These are phyloP conservation scores for Vachellia pachyceras DNA, from an alignment of 306 rosid species.

Conservation along the genomic window DNA sequence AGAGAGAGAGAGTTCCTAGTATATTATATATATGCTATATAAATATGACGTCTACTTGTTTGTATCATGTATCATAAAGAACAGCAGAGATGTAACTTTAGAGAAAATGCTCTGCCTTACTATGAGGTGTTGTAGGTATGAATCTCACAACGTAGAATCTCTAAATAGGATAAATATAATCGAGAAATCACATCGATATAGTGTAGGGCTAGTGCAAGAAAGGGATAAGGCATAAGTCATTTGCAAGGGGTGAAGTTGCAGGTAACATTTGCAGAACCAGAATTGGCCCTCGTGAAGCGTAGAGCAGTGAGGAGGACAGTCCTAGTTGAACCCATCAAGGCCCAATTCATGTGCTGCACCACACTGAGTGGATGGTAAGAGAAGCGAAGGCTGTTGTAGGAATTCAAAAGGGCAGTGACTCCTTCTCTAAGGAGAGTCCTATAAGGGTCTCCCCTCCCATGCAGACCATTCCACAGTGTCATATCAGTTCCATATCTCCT, in stretches of 20 bases:
- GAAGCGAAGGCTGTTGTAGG: constrained; percentile 66
- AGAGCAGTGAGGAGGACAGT: constrained; percentile 65
- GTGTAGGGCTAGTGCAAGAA: neutral
- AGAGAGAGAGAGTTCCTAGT: neutral
- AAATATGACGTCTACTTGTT: too few relatives aligned
- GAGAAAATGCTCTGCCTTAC: neutral
- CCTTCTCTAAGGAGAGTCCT: constrained; percentile 84
- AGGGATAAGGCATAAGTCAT: neutral
- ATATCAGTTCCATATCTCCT: constrained; percentile 74
- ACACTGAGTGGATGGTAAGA: constrained; percentile 67
- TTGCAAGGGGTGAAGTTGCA: constrained; percentile 83
- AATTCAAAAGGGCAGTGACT: constrained; percentile 75
- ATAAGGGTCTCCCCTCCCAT: constrained; percentile 85
- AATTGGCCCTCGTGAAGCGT: constrained; percentile 74
- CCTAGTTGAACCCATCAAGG: constrained; percentile 69
- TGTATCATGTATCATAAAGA: neutral
- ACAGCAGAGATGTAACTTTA: neutral
- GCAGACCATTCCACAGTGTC: constrained; percentile 73
- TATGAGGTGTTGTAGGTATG: neutral
- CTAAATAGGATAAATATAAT: constrained; percentile 14
- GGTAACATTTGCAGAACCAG: constrained; percentile 63
- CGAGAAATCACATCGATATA: neutral
- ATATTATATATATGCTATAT: too few relatives aligned
- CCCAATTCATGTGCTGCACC: constrained; percentile 57
- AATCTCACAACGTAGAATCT: neutral